phyloP scores from a whole-genome alignment of 306 rosid genomes.

The Citrullus mucosospermus region DNA sequence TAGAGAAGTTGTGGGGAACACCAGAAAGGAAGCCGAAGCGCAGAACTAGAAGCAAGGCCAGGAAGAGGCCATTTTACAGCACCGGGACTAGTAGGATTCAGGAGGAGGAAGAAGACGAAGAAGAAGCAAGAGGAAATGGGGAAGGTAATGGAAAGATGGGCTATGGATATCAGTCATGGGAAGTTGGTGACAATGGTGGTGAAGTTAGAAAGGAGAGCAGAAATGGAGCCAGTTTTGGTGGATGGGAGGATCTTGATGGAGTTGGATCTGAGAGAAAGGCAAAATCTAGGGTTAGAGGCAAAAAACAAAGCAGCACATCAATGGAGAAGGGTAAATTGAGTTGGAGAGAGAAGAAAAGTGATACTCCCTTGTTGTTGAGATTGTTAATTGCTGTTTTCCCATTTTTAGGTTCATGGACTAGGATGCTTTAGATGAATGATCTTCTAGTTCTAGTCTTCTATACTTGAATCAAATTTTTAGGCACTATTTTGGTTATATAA shows the following conservation, averaged over 20 bases:
- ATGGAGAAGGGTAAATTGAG: conserved; percentile 49
- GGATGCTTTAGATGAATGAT: conserved; percentile 33
- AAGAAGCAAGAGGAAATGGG: conserved; percentile 14
- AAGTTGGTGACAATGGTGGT: conserved; percentile 27
- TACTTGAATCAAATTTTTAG: not conserved
- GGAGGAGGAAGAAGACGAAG: conserved; percentile 21
- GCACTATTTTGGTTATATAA: not conserved
- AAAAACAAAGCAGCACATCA: conserved; percentile 15
- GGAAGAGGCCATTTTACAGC: conserved; percentile 35
- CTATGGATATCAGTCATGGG: conserved; percentile 72
- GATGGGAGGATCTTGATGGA: conserved; percentile 90
- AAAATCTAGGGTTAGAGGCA: conserved; percentile 14
- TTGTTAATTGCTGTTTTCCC: conserved; percentile 82
- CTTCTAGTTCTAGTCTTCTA: not conserved
- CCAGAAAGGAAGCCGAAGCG: conserved; percentile 37
- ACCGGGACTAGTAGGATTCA: not conserved
- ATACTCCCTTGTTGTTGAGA: conserved; percentile 66
- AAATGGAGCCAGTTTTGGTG: conserved; percentile 39
- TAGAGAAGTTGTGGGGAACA: conserved; percentile 65
- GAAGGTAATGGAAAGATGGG: conserved; percentile 28
- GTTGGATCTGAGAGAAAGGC: conserved; percentile 18
- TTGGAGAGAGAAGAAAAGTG: conserved; percentile 46
- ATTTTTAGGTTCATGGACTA: conserved; percentile 83
- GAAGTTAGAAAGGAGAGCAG: conserved; percentile 22
- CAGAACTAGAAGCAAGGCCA: conserved; percentile 27